A percentile compares a stretch with the other conserved stretches of the same genome.
Evolutionary conservation across 495 filamentous ascomycete species (phyloP).

Genomic region (Bacidia gigantensis): DNA sequence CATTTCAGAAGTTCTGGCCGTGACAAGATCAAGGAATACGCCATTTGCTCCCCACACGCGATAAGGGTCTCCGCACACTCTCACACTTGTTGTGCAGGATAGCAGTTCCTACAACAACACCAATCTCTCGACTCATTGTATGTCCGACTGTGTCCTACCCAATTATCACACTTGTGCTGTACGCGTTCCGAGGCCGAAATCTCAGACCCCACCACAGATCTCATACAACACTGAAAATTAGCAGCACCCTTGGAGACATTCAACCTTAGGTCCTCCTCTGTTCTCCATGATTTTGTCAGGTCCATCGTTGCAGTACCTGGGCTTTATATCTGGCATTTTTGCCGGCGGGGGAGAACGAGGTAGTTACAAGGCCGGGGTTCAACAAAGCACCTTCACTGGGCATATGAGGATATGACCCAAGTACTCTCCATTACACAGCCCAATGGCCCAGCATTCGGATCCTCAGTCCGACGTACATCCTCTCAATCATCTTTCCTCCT

Average conservation of each 20-base stretch:
- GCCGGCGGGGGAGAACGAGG: background rate
- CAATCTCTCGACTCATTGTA: background rate
- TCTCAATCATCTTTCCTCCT: conserved; percentile 32
- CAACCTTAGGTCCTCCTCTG: background rate
- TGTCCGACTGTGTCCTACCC: too few relatives aligned
- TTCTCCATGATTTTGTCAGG: background rate
- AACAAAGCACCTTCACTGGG: background rate
- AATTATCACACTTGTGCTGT: too few relatives aligned
- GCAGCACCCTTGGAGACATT: too few relatives aligned
- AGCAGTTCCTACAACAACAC: background rate
- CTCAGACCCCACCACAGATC: too few relatives aligned
- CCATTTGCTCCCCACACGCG: background rate
- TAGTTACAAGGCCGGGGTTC: background rate
- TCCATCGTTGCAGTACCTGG: background rate
- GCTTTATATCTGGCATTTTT: background rate
- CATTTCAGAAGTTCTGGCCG: background rate
- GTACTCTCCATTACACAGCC: conserved; percentile 25
- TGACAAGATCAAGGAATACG: background rate
- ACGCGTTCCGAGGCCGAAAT: too few relatives aligned
- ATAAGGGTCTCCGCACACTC: background rate
- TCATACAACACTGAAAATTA: too few relatives aligned
- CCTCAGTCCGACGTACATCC: conserved; percentile 29
- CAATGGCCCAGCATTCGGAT: conserved; percentile 29
- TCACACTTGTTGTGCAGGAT: background rate
- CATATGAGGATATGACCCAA: conserved; percentile 29